Evolutionary conservation across 768 basidiomycete genomes (phyloP), one percentile per base, ranked within the genome.

Genomic region (Kwoniella sp.): DNA sequence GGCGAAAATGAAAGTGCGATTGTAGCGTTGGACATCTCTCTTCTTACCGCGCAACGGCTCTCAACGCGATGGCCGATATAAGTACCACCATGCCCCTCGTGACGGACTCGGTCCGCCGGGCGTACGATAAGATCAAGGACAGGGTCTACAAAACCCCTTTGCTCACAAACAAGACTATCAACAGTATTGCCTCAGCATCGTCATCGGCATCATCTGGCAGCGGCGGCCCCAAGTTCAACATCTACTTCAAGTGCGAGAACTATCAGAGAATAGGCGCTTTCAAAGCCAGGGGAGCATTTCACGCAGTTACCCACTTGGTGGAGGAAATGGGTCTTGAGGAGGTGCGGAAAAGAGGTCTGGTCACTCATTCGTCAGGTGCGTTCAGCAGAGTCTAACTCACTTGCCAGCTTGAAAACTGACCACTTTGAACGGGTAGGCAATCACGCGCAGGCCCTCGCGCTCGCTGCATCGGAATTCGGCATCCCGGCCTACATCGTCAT

Each of bases 341-440:
- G 31, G 68, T 75, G 13, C 26, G 61, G 31, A 41, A 23, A 37
- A 51, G 66, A 29, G 76, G 76, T 4, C 68, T 77, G 7, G 68
- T 68, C 11, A 75, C 76, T 0, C 73, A 77, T 55, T 77, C 76
- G 17, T 73, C 72, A 15, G 76, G 76, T 77, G n/a, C n/a, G n/a
- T n/a, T n/a, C n/a, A n/a, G n/a, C n/a, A n/a, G n/a, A n/a, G n/a
- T n/a, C n/a, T n/a, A n/a, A n/a, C n/a, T n/a, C n/a, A n/a, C n/a
- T n/a, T n/a, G n/a, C n/a, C n/a, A n/a, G 31, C 25, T 25, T 5
- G 22, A 25, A 22, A 17, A 23, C 26, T 54, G 26, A 23, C n/a
- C 31, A n/a, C n/a, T 13, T 17, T 23, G 28, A 26, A 34, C 29
- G 45, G 23, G 3, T 54, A 77, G 76, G 76, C 1, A 77, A 77